phyloP scores from a whole-genome alignment of 2,329 filamentous ascomycete genomes.

The Botrytis elliptica region DNA sequence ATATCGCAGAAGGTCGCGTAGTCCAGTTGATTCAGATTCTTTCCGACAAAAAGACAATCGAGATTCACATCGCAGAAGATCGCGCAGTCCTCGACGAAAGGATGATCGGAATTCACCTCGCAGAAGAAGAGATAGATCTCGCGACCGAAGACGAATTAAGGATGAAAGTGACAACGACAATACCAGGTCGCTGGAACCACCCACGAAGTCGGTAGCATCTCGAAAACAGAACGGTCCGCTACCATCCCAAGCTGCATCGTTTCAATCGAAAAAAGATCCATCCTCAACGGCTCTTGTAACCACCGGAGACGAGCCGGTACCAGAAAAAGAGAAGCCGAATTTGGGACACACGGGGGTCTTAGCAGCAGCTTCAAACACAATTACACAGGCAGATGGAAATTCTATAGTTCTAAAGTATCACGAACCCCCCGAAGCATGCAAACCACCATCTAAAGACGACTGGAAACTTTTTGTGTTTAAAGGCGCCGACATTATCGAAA shows the following conservation, averaged over 20 bases:
- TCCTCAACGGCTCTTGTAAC: conserved; percentile 30
- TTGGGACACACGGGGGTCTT: conserved; percentile 77
- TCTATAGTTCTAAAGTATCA: conserved; percentile 89
- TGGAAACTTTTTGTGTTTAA: conserved; percentile 97
- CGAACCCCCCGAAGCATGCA: conserved; percentile 89
- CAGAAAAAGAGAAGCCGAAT: conserved; percentile 84
- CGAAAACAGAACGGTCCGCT: conserved; percentile 48
- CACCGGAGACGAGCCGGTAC: conserved; percentile 45
- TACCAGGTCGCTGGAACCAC: neutral
- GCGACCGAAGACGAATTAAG: conserved; percentile 28
- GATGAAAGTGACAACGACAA: conserved; percentile 21
- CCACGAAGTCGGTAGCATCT: conserved; percentile 21
- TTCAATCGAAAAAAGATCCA: conserved; percentile 52
- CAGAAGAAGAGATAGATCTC: conserved; percentile 33
- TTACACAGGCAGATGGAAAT: conserved; percentile 69
- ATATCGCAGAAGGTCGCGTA: conserved; percentile 36
- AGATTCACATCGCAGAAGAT: conserved; percentile 31
- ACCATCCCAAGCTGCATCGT: conserved; percentile 59
- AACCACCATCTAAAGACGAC: conserved; percentile 71
- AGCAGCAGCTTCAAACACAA: conserved; percentile 80
- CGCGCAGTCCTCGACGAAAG: conserved; percentile 7
- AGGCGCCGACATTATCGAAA: conserved; percentile 74
- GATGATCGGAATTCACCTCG: conserved; percentile 33
- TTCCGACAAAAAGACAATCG: conserved; percentile 29
- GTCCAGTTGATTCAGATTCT: conserved; percentile 30